Base-by-base conservation (phyloP, 805 yeast species). In the Candida qinlingensis region DNA sequence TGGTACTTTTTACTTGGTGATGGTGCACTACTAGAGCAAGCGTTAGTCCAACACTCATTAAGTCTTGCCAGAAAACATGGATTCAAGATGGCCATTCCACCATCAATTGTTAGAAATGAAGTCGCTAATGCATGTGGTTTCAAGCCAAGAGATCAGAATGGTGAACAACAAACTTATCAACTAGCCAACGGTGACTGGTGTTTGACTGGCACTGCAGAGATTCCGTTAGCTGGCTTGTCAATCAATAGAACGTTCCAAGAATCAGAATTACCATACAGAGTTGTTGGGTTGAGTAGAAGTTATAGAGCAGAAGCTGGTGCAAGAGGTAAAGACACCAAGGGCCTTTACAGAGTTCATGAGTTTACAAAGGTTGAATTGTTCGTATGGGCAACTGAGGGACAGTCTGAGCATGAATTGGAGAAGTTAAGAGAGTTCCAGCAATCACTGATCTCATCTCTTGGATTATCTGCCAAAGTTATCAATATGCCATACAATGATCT, bases 251-350 rank as follows among this genome's bases (percentile, higher is more conserved):
- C 70, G 0, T 68, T 84, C 38, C 60, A 65, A 6, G 57, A 71
- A 36, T 41, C 60, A 1, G 66, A 72, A 0, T 68, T 80, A 6
- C 90, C 95, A 0, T 54, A 70, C 11, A 81, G 78, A 57, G 70
- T 79, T 30, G 94, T 81, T 10, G 99, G 97, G 1, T 74, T 89
- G 1, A 85, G 95, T 46, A 74, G 97, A 54, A 80, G 96, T 53
- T 94, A 83, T 62, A 74, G 99, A 53, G 96, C 97, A 0, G 99
- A 94, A 63, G 99, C 99, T 0, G 99, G 98, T 3, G 94, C 98
- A 2, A 77, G 96, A 48, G 99, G 99, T 2, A 80, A 79, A 54
- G 97, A 89, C 55, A 89, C 97, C 0, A 81, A 84, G 57, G 99
- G 99, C 0, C 71, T 94, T 1, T 94, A 94, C 58, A 72, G 99